Evolutionary conservation across 1,139 yeast species (phyloP).

Genomic region (Arxiozyma bovina): DNA sequence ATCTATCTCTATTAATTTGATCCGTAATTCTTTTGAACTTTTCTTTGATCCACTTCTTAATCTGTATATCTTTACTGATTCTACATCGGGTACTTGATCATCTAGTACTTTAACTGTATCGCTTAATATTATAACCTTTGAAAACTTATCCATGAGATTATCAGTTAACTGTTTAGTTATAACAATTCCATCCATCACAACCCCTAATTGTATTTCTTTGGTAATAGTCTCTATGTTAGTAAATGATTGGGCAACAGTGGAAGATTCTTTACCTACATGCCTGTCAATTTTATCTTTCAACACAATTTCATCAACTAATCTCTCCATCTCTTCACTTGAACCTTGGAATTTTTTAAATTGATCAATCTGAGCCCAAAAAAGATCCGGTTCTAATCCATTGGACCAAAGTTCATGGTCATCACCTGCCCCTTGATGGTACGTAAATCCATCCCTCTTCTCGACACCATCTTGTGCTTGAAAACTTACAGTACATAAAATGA

Average conservation of each 20-base stretch:
- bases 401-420: constrained; percentile 93
- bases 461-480: constrained; percentile 48
- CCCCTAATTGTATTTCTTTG: constrained; percentile 17
- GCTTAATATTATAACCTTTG: constrained; percentile 18
- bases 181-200: constrained; percentile 10
- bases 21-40: constrained; percentile 23
- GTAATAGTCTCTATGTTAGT: constrained; percentile 16
- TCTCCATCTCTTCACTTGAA: constrained; percentile 31
- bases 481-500: constrained; percentile 59
- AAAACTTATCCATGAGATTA: constrained; percentile 10
- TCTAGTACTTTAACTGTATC: constrained; percentile 8
- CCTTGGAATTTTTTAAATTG: constrained; percentile 32
- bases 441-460: constrained; percentile 38
- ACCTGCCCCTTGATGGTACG: constrained; percentile 84
- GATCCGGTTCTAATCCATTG: constrained; percentile 40
- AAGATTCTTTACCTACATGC: not conserved
- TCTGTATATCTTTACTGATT: constrained; percentile 9
- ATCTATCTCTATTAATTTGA: constrained; percentile 15
- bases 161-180: constrained; percentile 8
- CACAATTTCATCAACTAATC: not conserved
- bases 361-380: constrained; percentile 48
- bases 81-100: not conserved
- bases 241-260: constrained; percentile 9
- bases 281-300: not conserved
- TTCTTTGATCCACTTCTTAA: constrained; percentile 27